These are phyloP conservation scores for Taphrina deformans DNA, from an alignment of 1,139 yeast genomes.

Conservation along the genomic window DNA sequence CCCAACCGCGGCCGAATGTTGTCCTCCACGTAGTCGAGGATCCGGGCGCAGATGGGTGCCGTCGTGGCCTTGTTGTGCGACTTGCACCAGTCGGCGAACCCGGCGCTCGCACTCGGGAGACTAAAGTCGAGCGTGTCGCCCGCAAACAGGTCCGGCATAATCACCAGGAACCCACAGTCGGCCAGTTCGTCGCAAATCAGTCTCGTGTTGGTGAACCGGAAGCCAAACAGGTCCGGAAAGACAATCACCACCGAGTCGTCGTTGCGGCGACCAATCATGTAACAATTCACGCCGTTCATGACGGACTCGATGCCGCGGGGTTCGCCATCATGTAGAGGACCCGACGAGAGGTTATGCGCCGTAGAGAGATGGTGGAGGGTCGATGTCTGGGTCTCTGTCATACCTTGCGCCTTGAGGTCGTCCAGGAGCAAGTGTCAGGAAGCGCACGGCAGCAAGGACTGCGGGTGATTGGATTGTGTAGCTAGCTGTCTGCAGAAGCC, in stretches of 20 bases:
- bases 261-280: conserved; percentile 34
- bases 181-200: conserved; percentile 38
- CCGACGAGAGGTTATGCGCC: conserved; percentile 32
- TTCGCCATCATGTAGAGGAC: conserved; percentile 35
- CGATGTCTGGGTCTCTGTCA: conserved; percentile 23
- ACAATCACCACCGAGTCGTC: conserved; percentile 34
- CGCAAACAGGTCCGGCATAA: conserved; percentile 37
- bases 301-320: conserved; percentile 35
- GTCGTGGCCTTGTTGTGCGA: conserved; percentile 37
- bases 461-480: no score
- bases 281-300: conserved; percentile 32
- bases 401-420: background rate
- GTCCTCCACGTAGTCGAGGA: conserved; percentile 37
- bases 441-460: background rate
- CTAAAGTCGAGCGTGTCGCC: conserved; percentile 31
- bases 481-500: no score
- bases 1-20: conserved; percentile 36
- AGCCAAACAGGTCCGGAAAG: conserved; percentile 38
- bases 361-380: conserved; percentile 19
- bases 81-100: conserved; percentile 35
- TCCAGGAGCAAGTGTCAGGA: background rate
- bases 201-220: conserved; percentile 36
- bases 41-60: conserved; percentile 36
- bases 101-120: conserved; percentile 21
- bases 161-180: conserved; percentile 33